A percentile compares a stretch with the other conserved stretches of the same genome.
phyloP scores from a whole-genome alignment of 169 alveolate genomes.

The Perkinsus marinus region DNA sequence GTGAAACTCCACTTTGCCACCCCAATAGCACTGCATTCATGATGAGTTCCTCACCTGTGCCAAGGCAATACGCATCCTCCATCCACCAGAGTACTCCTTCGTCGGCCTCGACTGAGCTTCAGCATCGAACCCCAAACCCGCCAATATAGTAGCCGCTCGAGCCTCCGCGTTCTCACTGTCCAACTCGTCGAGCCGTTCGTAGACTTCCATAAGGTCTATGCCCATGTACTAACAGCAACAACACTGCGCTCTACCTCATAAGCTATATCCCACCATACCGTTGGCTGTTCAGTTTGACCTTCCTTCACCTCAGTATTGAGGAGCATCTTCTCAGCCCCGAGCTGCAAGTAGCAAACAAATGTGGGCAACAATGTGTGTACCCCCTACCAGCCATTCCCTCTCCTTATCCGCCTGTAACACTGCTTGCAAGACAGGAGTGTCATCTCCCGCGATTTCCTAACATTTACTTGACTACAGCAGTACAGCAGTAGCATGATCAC shows the following conservation, averaged over 20 bases:
- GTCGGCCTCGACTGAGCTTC: conserved; percentile 57
- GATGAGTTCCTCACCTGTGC: conserved; percentile 48
- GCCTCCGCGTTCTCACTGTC: conserved; percentile 40
- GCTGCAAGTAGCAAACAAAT: too few species aligned
- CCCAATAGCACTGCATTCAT: too few species aligned
- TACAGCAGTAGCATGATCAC: conserved; percentile 52
- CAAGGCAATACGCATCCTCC: conserved; percentile 52
- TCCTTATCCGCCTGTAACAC: not conserved
- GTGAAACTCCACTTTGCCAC: too few species aligned
- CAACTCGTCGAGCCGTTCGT: conserved; percentile 62
- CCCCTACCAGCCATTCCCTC: not conserved
- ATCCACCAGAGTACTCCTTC: conserved; percentile 67
- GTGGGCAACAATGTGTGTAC: not conserved
- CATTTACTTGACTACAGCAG: conserved; percentile 62
- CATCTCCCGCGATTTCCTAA: conserved; percentile 73
- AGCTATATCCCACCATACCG: not conserved
- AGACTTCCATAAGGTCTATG: conserved; percentile 65
- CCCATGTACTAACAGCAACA: conserved; percentile 48
- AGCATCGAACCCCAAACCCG: conserved; percentile 77
- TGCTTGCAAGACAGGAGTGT: not conserved
- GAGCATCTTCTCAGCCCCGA: not conserved
- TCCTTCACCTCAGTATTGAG: not conserved
- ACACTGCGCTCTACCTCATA: not conserved
- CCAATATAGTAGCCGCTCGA: conserved; percentile 21
- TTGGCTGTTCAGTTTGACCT: not conserved